Evolutionary conservation across 164 flowering plant genomes (phyloP), one percentile per base, ranked within the genome.

Genomic region (Pachysandra terminalis): DNA sequence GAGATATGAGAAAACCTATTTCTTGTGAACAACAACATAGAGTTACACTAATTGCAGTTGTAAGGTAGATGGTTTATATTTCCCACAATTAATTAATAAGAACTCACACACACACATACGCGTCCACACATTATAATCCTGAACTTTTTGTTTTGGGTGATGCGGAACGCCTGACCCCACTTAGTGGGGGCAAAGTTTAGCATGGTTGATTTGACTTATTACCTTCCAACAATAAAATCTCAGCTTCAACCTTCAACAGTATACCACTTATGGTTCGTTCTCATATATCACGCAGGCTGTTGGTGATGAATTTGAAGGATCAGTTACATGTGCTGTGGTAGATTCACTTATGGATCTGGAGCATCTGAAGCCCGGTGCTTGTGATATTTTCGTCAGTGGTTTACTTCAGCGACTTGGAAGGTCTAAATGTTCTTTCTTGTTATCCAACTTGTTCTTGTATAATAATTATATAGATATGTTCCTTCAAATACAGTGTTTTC

Each of bases 401-500:
- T 74, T 94, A 81, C 87, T 94, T 72, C 87, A 90, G 72, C 82
- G 77, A 66, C 79, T 94, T 56, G 91, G 84, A 81, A 91, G 98
- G 98, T 91, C 66, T 49, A 66, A 60, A 56, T 58, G 56, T 64
- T 70, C 56, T 63, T 49, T 68, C 26, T 52, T 61, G 22, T 59
- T 45, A 28, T 35, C 57, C 12, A 17, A 12, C 40, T 35, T 63
- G 26, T 35, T 21, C 3, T 25, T 26, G 7, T 48, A 12, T 23
- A 24, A 22, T 60, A 13, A 45, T 10, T 5, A 45, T 45, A 32
- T n/a, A n/a, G n/a, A n/a, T n/a, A 45, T 45, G 15, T 45, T 45
- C 16, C 27, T 59, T 17, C 28, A 0, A 26, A 27, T 53, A 48
- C 41, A 28, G 26, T 22, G 28, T 75, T 22, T 45, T 61, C 55